Evolutionary conservation across 306 rosid species (phyloP).

Genomic region (Quillaja saponaria): DNA sequence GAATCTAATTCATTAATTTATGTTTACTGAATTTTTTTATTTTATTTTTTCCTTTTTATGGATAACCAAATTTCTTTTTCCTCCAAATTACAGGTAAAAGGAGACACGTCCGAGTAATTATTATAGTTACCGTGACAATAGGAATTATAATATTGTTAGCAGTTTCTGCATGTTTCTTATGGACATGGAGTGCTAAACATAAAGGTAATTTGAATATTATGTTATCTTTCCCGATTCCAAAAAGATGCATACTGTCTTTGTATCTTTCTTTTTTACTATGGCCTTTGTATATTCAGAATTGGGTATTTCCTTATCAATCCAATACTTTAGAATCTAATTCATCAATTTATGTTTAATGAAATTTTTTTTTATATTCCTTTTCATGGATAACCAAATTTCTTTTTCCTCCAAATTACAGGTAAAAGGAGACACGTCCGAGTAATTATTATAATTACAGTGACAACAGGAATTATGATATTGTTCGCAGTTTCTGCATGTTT

Average conservation of each 20-base stretch:
- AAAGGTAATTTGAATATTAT: slow-evolving; percentile 1
- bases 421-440: not conserved
- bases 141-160: slow-evolving; percentile 16
- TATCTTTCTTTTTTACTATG: no score
- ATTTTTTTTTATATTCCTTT: not conserved
- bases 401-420: slow-evolving; percentile 3
- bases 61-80: slow-evolving; percentile 7
- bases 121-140: not conserved
- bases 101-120: not conserved
- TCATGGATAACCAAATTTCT: no score
- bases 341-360: no score
- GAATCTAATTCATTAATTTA: no score
- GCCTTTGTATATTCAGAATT: slow-evolving; percentile 18
- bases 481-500: slow-evolving; percentile 3
- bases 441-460: not conserved
- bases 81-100: not conserved
- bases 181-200: slow-evolving; percentile 14
- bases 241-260: no score
- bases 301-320: no score
- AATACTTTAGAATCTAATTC: no score
- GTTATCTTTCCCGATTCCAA: no score
- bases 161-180: slow-evolving; percentile 17
- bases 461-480: slow-evolving; percentile 16
- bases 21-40: not conserved
- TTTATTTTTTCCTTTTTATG: no score